Evolutionary conservation across 306 rosid species (phyloP).

Genomic region (Acacia melanoxylon): DNA sequence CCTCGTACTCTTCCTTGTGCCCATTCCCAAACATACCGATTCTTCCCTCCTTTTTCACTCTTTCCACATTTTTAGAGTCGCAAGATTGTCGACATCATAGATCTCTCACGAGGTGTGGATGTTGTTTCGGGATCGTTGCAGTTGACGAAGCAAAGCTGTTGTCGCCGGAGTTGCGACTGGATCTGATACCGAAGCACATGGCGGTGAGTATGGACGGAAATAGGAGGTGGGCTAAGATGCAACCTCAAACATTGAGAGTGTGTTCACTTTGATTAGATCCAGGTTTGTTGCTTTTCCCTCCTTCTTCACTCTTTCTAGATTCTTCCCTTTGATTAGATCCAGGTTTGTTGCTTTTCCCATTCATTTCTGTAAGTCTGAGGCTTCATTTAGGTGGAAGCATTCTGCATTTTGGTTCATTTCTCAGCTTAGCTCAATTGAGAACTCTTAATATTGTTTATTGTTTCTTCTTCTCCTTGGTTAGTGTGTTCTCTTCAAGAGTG

Average conservation of each 20-base stretch:
- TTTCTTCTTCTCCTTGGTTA: not conserved
- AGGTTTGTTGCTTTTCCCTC: slow-evolving; percentile 7
- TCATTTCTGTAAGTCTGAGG: not conserved
- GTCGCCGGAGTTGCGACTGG: no score
- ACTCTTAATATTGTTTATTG: not conserved
- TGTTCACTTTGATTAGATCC: no score
- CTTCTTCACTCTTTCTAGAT: no score
- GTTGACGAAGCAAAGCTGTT: no score
- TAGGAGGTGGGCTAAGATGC: no score
- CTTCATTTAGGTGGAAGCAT: slow-evolving; percentile 26
- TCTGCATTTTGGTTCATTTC: slow-evolving; percentile 19
- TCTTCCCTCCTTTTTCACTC: not conserved
- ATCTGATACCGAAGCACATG: no score
- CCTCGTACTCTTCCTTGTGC: not conserved
- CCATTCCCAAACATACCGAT: slow-evolving; percentile 19
- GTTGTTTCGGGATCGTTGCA: no score
- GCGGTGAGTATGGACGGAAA: no score
- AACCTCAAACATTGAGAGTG: not conserved
- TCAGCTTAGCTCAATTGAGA: not conserved
- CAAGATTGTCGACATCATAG: no score
- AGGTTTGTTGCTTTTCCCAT: slow-evolving; percentile 42
- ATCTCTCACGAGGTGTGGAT: no score
- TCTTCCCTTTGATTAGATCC: slow-evolving; percentile 58
- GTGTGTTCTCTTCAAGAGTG: slow-evolving; percentile 7
- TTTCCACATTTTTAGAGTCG: no score